phyloP scores from a whole-genome alignment of 306 rosid species.

The Fragaria nilgerrensis region DNA sequence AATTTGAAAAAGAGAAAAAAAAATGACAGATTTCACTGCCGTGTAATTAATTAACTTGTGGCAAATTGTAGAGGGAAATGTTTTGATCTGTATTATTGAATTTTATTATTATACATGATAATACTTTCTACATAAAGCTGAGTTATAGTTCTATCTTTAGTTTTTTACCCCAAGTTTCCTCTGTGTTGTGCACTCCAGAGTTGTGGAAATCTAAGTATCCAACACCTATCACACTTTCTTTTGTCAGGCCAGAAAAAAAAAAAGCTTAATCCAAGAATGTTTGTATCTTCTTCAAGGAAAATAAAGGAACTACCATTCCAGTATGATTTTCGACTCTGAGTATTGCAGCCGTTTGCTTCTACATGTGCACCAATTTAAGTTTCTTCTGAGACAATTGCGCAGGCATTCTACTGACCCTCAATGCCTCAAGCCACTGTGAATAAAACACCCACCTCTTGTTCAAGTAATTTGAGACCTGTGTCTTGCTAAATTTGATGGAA shows the following conservation, averaged over 20 bases:
- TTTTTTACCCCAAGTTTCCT: background rate
- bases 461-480: background rate
- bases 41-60: slow-evolving; percentile 18
- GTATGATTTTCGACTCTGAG: background rate
- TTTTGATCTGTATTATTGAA: background rate
- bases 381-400: background rate
- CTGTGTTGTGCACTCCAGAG: background rate
- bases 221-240: background rate
- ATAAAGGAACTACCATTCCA: background rate
- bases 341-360: background rate
- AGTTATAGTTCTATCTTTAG: background rate
- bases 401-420: background rate
- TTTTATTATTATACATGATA: background rate
- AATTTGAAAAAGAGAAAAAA: background rate
- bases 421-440: background rate
- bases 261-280: background rate
- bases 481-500: background rate
- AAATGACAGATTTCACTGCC: slow-evolving; percentile 15
- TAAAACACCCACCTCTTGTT: background rate
- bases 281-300: background rate
- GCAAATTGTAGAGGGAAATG: slow-evolving; percentile 20
- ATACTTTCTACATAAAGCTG: background rate
- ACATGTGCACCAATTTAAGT: background rate
- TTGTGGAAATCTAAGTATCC: background rate
- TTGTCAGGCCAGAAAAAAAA: background rate